phyloP scores from a whole-genome alignment of 2,329 filamentous ascomycete genomes.

The Trichoderma atroviride region DNA sequence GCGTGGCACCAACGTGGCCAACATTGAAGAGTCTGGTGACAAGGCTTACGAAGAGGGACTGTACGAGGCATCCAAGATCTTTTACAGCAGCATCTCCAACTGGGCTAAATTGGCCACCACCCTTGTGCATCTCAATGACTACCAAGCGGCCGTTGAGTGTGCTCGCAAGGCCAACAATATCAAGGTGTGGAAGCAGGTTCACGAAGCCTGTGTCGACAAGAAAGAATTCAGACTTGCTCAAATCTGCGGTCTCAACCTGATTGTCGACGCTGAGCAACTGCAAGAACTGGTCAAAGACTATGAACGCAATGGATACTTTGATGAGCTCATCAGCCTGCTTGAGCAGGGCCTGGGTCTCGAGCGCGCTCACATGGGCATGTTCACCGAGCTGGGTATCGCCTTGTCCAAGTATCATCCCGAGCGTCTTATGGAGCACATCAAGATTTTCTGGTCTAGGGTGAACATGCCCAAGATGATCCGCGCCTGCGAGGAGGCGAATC shows the following conservation, averaged over 20 bases:
- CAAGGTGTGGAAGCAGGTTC: slow-evolving; percentile 99
- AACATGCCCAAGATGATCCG: slow-evolving; percentile 97
- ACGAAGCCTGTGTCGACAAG: slow-evolving; percentile 93
- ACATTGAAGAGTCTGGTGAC: slow-evolving; percentile 95
- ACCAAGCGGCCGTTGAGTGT: slow-evolving; percentile 96
- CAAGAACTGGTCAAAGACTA: slow-evolving; percentile 94
- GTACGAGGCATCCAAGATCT: slow-evolving; percentile 97
- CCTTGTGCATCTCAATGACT: slow-evolving; percentile 93
- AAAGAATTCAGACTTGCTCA: slow-evolving; percentile 99
- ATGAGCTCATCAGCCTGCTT: slow-evolving; percentile 91
- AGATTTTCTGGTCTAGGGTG: slow-evolving; percentile 97
- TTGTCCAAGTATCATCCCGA: slow-evolving; percentile 94
- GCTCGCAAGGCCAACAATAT: slow-evolving; percentile 98
- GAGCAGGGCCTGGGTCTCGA: slow-evolving; percentile 95
- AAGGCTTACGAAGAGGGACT: slow-evolving; percentile 95
- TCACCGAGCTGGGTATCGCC: slow-evolving; percentile 89
- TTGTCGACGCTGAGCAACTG: slow-evolving; percentile 95
- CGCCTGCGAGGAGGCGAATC: slow-evolving; percentile 88
- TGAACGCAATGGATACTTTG: slow-evolving; percentile 95
- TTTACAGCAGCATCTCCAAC: slow-evolving; percentile 97
- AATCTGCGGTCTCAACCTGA: slow-evolving; percentile 97
- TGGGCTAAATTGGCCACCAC: slow-evolving; percentile 99
- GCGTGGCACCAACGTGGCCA: slow-evolving; percentile 87
- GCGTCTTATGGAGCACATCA: slow-evolving; percentile 96
- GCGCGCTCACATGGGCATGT: slow-evolving; percentile 94